Base-by-base conservation (phyloP, 2,329 filamentous ascomycete genomes). In the Drechmeria coniospora region DNA sequence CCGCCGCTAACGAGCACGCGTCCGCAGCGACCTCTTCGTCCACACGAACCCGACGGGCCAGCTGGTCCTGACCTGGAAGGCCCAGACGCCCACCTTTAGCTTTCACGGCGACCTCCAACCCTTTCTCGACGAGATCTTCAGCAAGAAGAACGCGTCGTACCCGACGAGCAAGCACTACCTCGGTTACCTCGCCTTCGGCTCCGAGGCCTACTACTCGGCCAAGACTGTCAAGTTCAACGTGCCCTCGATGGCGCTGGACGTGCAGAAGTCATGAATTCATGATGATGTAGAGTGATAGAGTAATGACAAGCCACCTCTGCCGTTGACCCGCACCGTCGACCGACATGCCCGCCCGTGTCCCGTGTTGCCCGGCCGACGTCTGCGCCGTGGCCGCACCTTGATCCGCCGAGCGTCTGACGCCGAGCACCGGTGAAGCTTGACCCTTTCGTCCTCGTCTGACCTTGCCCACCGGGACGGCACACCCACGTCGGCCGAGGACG, bases 141-240 rank as follows among this genome's bases (percentile, higher is more conserved):
- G 37, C 5, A 32, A 54, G 29, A 38, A 45, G 15, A 43, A 49
- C 4, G 29, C 42, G 8, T 34, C 45, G 19, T 60, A 51, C 35
- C 61, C 61, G 8, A 47, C 42, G 0, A 33, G 42, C 1, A 33
- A 43, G 1, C 57, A 64, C 38, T 68, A 65, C 40, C 42, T 70
- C 12, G 65, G 64, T 13, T 62, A 65, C 35, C 47, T 68, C 37
- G 53, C 53, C 25, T 61, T 69, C 35, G 65, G 65, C 14, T 57
- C 59, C 10, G 65, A 70, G 40, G 52, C 62, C 1, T 63, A 61
- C 43, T 57, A 46, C 5, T 47, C 56, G 6, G 31, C 41, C 15
- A 38, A 42, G 4, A 57, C 55, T 21, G 62, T 67, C 27, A 69
- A 65, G 1, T 65, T 69, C 35, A 47, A 47, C 19, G 61, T 64